phyloP scores from a whole-genome alignment of 164 flowering plant genomes.

The grape (Vitis vinifera) region ASM3070453v1 NC_081820.1:27302501-27303000 shows the following conservation, averaged over 20 bases:
- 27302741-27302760: conserved; percentile 58
- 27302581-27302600: conserved; percentile 54
- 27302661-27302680: conserved; percentile 81
- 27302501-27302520: conserved; percentile 75
- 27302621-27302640: conserved; percentile 65
- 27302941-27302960: conserved; percentile 59
- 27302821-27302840: conserved; percentile 75
- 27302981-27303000: conserved; percentile 70
- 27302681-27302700: conserved; percentile 68
- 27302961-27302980: conserved; percentile 75
- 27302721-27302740: conserved; percentile 69
- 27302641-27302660: conserved; percentile 73
- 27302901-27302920: conserved; percentile 55
- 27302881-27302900: conserved; percentile 67
- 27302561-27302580: conserved; percentile 42
- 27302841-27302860: conserved; percentile 58
- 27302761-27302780: conserved; percentile 64
- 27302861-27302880: conserved; percentile 59
- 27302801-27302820: conserved; percentile 72
- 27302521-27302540: conserved; percentile 75
- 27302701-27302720: conserved; percentile 49
- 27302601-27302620: conserved; percentile 61
- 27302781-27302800: conserved; percentile 60
- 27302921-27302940: conserved; percentile 57
- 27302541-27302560: conserved; percentile 74